Evolutionary conservation across 208 protist genomes (phyloP), one percentile per base, ranked within the genome.

Genomic region (Herpetomonas muscarum): DNA sequence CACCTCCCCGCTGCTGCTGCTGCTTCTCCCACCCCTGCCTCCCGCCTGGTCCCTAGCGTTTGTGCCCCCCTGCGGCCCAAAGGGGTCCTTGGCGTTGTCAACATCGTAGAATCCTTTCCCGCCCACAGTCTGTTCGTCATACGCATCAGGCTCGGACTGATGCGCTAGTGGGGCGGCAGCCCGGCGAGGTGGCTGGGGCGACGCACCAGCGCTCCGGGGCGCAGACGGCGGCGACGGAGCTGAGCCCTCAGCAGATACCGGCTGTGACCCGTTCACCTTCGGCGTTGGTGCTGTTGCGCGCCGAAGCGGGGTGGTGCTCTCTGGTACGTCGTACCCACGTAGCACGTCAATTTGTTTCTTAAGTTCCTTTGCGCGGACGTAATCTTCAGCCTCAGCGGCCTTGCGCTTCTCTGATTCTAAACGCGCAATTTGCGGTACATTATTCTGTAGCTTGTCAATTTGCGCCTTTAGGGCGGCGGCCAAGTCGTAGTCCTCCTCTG

Each of bases 401-500:
- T 57, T 55, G n/a, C 47, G 22, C 50, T 97, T 97, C 49, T 85
- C 70, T 53, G 65, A 28, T 51, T 93, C 80, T 3, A 97, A 61
- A 30, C 48, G 22, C 13, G 61, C 70, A 31, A 97, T 74, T 56
- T 87, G 39, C 0, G 55, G 67, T 19, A 76, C 67, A 30, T 55
- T 55, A 24, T 60, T 53, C 32, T 86, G 61, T 17, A 94, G 70
- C 13, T 58, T 41, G 24, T 57, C 48, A 21, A 94, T 74, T 55
- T 74, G 74, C 65, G 65, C 42, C 59, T 93, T 94, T 21, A 94
- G 69, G 5, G 68, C 68, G 30, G 51, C 69, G 13, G 91, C 91
- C 10, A 81, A 37, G 68, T 96, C 91, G 67, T 95, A 96, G 61
- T 96, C 91, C 53, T 97, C 86, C 28, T 83, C 72, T 25, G 57